Conservation (phyloP, 2,329 filamentous ascomycete species). For the Fusarium buxicola region DNA sequence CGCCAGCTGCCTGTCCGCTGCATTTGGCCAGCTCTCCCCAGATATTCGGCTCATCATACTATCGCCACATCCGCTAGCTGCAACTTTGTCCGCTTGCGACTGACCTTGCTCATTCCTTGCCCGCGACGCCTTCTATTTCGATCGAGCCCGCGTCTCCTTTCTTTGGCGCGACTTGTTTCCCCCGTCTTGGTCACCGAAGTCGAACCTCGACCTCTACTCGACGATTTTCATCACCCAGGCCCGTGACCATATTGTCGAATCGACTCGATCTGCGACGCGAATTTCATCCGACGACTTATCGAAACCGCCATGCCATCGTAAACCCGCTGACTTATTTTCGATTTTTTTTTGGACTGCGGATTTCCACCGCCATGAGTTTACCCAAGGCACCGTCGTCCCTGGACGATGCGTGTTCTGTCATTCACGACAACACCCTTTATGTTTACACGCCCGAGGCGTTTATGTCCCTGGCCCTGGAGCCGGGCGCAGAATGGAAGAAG, state of each 20-base stretch:
- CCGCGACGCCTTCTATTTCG: conserved; percentile 26
- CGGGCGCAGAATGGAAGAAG: conserved; percentile 78
- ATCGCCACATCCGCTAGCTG: conserved; percentile 31
- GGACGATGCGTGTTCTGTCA: conserved; percentile 82
- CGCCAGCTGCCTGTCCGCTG: conserved; percentile 34
- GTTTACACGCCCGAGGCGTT: conserved; percentile 82
- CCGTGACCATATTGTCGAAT: conserved; percentile 8
- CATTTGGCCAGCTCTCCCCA: conserved; percentile 41
- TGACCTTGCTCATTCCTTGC: conserved; percentile 33
- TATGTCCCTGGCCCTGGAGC: conserved; percentile 75
- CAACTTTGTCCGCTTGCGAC: conserved; percentile 36
- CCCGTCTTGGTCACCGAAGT: conserved; percentile 11
- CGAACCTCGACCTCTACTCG: conserved; percentile 17
- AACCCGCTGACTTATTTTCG: conserved; percentile 25
- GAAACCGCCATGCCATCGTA: conserved; percentile 45
- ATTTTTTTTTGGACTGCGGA: conserved; percentile 27
- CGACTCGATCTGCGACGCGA: conserved; percentile 31
- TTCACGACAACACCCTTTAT: conserved; percentile 86
- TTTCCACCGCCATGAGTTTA: conserved; percentile 69
- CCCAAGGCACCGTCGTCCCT: conserved; percentile 77
- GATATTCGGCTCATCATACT: conserved; percentile 28
- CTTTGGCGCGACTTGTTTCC: conserved; percentile 11
- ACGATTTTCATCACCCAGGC: conserved; percentile 15
- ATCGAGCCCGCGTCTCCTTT: conserved; percentile 12
- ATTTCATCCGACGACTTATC: conserved; percentile 17